Percentiles rank a stretch among this genome's conserved stretches.
Conservation (phyloP, 768 basidiomycete species). For the Suillus ampliporus region DNA sequence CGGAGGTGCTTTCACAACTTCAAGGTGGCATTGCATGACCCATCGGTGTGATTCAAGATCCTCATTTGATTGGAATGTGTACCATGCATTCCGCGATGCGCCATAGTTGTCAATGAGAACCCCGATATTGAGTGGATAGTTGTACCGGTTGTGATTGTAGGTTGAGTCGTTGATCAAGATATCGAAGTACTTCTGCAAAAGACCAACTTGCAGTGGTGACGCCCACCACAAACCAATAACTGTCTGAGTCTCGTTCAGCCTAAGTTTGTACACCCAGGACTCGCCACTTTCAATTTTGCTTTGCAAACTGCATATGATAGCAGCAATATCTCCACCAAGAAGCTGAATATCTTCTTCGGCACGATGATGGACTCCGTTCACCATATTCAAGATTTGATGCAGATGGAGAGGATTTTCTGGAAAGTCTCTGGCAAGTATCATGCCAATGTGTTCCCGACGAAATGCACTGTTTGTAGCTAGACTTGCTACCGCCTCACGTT, state of each 20-base stretch:
- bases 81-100: constrained; percentile 31
- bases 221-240: constrained; percentile 39
- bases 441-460: constrained; percentile 15
- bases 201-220: constrained; percentile 33
- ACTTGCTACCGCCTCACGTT: constrained; percentile 18
- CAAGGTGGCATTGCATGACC: constrained; percentile 32
- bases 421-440: constrained; percentile 8
- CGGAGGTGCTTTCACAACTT: constrained; percentile 21
- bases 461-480: constrained; percentile 12
- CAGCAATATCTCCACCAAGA: constrained; percentile 36
- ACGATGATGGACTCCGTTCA: constrained; percentile 22
- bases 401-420: constrained; percentile 29
- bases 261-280: constrained; percentile 31
- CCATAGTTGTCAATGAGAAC: constrained; percentile 36
- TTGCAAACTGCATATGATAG: constrained; percentile 31
- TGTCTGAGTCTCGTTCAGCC: constrained; percentile 21
- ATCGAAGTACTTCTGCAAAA: constrained; percentile 30
- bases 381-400: constrained; percentile 38
- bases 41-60: constrained; percentile 26
- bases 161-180: constrained; percentile 41
- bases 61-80: constrained; percentile 32
- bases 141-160: constrained; percentile 33
- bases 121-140: constrained; percentile 33
- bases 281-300: constrained; percentile 16
- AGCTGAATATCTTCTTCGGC: constrained; percentile 23